These are phyloP conservation scores for Smallanthus sonchifolius DNA, from an alignment of 129 eudicot genomes.

Conservation along the genomic window DNA sequence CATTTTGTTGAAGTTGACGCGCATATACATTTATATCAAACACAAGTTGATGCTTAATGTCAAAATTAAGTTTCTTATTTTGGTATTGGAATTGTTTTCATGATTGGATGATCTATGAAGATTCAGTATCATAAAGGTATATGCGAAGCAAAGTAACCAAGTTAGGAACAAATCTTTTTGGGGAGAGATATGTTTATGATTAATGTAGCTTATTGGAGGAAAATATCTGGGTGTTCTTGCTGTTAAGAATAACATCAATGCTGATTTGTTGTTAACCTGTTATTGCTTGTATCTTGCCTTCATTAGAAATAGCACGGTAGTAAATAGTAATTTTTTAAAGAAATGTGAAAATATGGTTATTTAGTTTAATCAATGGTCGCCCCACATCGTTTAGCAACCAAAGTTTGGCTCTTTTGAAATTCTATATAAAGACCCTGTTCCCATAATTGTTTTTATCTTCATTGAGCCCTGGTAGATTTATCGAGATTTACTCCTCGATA, in stretches of 20 bases:
- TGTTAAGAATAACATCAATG: neutral
- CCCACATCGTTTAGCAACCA: conserved; percentile 20
- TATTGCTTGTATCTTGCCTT: neutral
- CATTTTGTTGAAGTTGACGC: neutral
- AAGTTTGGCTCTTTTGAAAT: neutral
- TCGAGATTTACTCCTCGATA: conserved; percentile 1
- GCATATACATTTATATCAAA: neutral
- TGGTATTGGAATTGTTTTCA: neutral
- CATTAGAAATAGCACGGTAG: neutral
- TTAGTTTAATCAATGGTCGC: neutral
- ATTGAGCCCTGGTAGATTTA: neutral
- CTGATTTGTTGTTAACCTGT: neutral
- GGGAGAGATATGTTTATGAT: neutral
- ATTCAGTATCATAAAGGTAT: neutral
- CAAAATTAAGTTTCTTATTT: neutral
- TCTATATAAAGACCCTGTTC: neutral
- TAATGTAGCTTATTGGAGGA: neutral
- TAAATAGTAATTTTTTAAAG: neutral
- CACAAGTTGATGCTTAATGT: neutral
- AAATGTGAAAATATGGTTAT: neutral
- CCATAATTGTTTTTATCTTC: neutral
- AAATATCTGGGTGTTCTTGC: neutral
- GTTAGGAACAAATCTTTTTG: neutral
- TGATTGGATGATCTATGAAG: neutral
- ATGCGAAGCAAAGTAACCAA: neutral